Evolutionary conservation across 2,329 filamentous ascomycete species (phyloP).

Genomic region (Beauveria rudraprayagi): DNA sequence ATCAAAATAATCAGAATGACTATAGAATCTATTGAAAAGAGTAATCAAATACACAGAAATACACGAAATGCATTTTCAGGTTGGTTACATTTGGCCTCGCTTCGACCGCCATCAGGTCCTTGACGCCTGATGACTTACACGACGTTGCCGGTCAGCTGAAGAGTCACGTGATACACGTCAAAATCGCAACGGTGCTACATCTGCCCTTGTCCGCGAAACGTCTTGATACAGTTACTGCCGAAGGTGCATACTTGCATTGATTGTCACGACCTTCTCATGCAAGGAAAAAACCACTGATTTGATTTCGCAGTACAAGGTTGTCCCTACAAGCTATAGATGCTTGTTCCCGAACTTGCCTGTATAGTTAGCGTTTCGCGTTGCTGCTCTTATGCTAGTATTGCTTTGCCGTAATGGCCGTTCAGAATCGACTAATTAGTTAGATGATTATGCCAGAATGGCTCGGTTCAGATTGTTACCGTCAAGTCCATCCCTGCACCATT

Average conservation of each 20-base stretch:
- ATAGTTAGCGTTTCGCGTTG: background rate
- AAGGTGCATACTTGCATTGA: background rate
- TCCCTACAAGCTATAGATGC: no score
- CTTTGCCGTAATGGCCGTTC: background rate
- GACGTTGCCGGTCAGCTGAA: constrained; percentile 6
- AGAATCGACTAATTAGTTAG: background rate
- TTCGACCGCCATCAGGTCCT: background rate
- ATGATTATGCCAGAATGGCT: background rate
- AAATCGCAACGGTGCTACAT: background rate
- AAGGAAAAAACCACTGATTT: background rate
- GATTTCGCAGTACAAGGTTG: background rate
- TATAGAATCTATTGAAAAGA: background rate
- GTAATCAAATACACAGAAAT: background rate
- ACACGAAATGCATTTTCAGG: background rate
- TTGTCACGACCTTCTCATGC: background rate
- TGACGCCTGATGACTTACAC: constrained; percentile 8
- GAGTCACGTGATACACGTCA: background rate
- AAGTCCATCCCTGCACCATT: background rate
- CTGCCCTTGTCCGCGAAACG: background rate
- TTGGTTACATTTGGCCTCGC: background rate
- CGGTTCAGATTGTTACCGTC: background rate
- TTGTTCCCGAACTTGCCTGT: background rate
- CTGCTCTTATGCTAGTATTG: background rate
- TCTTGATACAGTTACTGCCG: background rate
- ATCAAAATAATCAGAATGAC: background rate